Evolutionary conservation across 306 rosid genomes (phyloP), one percentile per base, ranked within the genome.

Genomic region (Crataegus laevigata): DNA sequence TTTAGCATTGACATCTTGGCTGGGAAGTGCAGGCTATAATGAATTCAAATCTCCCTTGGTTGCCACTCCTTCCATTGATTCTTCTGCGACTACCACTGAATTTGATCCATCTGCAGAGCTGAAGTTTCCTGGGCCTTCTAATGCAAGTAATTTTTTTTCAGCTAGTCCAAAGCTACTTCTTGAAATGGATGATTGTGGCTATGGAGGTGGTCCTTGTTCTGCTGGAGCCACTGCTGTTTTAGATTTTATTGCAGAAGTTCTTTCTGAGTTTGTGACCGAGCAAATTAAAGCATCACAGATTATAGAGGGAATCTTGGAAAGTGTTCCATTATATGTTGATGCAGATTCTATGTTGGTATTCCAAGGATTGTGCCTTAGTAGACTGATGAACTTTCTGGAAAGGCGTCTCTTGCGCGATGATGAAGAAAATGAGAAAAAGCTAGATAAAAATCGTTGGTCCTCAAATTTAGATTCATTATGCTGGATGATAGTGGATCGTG

Each of bases 201-300:
- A 92, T 85, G 99, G 99, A 29, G 99, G 99, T 66, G 99, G 99
- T 79, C 98, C 99, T 72, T 96, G 99, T 84, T 89, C 93, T 64
- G 97, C 99, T 3, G 98, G 97, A 82, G 98, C 98, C 64, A 88
- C 92, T 62, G 99, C 99, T 38, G 90, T 96, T 75, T 85, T 96
- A 80, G 99, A 96, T 85, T 89, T 96, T 76, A 86, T 91, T 82
- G 98, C 94, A 78, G 99, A 96, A 88, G 97, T 96, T 81, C 98
- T 96, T 82, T 86, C 99, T 45, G 98, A 96, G 78, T 85, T 89
- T 83, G 84, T 89, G 92, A 90, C 96, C 5, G 98, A 90, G 85
- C 99, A 96, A 84, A 71, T 89, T 55, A 96, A 96, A 80, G 93
- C 93, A 52, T 88, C 97, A 28, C 91, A 81, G 76, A 68, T 83